A percentile compares a stretch with the other conserved stretches of the same genome.
Conservation (phyloP, 1,139 yeast genomes). For the Hansenula sp. region DNA sequence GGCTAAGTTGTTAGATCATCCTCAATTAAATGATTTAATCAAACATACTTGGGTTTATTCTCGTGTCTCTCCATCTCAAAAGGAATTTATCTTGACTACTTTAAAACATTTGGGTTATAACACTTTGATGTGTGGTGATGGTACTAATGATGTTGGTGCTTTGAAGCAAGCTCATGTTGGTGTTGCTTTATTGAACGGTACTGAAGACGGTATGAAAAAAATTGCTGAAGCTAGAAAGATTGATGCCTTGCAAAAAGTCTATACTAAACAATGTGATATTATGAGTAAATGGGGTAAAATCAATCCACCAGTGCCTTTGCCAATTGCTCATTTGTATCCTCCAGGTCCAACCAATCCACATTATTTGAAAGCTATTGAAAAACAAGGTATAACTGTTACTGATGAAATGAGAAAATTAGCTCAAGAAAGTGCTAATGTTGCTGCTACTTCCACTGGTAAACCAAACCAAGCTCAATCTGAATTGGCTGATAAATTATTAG, state of each 20-base stretch:
- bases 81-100: slow-evolving; percentile 82
- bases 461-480: slow-evolving; percentile 33
- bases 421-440: slow-evolving; percentile 34
- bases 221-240: slow-evolving; percentile 76
- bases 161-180: slow-evolving; percentile 98
- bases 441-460: slow-evolving; percentile 28
- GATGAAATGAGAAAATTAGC: slow-evolving; percentile 62
- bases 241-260: slow-evolving; percentile 63
- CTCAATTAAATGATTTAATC: slow-evolving; percentile 66
- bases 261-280: slow-evolving; percentile 79
- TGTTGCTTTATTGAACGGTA: slow-evolving; percentile 94
- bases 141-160: slow-evolving; percentile 99
- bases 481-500: slow-evolving; percentile 72
- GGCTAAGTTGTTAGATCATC: slow-evolving; percentile 56
- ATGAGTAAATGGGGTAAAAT: slow-evolving; percentile 82
- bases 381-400: slow-evolving; percentile 72
- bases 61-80: slow-evolving; percentile 95
- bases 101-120: slow-evolving; percentile 87
- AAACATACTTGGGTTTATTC: slow-evolving; percentile 97
- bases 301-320: slow-evolving; percentile 77
- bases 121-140: slow-evolving; percentile 99
- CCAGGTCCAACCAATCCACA: slow-evolving; percentile 93
- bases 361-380: slow-evolving; percentile 80
- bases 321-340: slow-evolving; percentile 92
- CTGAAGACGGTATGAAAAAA: slow-evolving; percentile 90